Evolutionary conservation across 495 filamentous ascomycete species (phyloP), one percentile per base, ranked within the genome.

Genomic region (Podospora pseudoanserina): DNA sequence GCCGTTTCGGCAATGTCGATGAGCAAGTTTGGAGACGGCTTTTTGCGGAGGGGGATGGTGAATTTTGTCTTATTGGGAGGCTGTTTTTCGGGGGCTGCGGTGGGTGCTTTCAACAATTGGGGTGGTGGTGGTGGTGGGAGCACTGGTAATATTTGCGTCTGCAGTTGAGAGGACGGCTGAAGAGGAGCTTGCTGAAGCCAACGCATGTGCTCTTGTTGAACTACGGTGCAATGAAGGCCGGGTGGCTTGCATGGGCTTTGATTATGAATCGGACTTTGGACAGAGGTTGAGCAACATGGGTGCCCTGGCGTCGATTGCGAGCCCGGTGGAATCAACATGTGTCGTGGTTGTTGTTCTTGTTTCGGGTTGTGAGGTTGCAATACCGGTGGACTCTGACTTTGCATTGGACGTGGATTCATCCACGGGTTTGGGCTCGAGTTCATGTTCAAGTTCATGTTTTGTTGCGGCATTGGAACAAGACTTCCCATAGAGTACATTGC

Each of bases 1-100:
- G 79, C 78, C 9, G 83, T 84, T 68, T 84, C 79, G 19, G 82
- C 82, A 18, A 85, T 78, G 68, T 85, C 83, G 26, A 82, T 77
- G n/a, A 83, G 74, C 2, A 82, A 74, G 65, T 78, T 77, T 13
- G 73, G 75, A 7, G 73, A 72, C 9, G 72, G 72, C 67, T 75
- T 79, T 61, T 55, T 74, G 27, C 34, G 63, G 6, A 28, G 39
- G 0, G 44, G 34, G 16, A 23, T 39, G 5, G 63, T 55, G n/a
- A 57, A 30, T 19, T 27, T 11, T 60, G 20, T 3, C 6, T 62
- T 34, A 4, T 5, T 4, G 9, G 54, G 2, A 57, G 55, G 49
- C 44, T 55, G 61, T 0, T 28, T 26, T 30, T 39, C 19, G 32
- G 15, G 44, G 15, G 39, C 7, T 30, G 28, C 4, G 34, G 68